These are phyloP conservation scores for Dactylis glomerata DNA, from an alignment of 176 grass and related monocot species.

Conservation along the genomic window DNA sequence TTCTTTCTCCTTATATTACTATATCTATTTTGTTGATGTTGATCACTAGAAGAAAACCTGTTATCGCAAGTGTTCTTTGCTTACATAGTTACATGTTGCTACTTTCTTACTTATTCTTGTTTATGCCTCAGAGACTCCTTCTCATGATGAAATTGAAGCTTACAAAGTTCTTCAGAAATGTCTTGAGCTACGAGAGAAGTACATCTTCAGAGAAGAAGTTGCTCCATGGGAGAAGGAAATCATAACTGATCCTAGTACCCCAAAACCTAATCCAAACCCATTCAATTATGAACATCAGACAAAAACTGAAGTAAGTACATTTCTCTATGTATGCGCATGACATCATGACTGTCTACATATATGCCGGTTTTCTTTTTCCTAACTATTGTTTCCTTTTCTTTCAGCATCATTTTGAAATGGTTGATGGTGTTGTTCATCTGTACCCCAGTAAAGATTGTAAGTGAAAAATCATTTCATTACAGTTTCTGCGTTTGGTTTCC, in stretches of 20 bases:
- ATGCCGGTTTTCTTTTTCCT: background rate
- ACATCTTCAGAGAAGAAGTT: conserved; percentile 89
- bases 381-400: conserved; percentile 24
- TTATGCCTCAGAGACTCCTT: conserved; percentile 60
- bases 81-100: background rate
- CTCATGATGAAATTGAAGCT: conserved; percentile 75
- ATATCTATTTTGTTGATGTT: background rate
- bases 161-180: conserved; percentile 93
- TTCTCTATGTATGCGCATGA: background rate
- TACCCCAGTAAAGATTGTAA: conserved; percentile 79
- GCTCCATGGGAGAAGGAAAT: conserved; percentile 95
- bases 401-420: conserved; percentile 87
- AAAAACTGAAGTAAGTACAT: conserved; percentile 67
- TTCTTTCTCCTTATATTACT: conserved; percentile 4
- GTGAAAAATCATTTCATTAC: conserved; percentile 13
- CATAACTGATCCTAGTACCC: conserved; percentile 94
- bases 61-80: background rate
- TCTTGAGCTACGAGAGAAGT: conserved; percentile 79
- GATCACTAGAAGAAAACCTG: background rate
- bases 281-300: conserved; percentile 63
- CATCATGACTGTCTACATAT: background rate
- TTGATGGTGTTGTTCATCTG: conserved; percentile 94
- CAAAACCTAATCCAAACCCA: conserved; percentile 85
- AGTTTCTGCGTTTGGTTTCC: background rate
- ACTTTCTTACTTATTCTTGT: background rate